Base-by-base conservation (phyloP, 768 basidiomycete genomes). In the Trametes gibbosa region DNA sequence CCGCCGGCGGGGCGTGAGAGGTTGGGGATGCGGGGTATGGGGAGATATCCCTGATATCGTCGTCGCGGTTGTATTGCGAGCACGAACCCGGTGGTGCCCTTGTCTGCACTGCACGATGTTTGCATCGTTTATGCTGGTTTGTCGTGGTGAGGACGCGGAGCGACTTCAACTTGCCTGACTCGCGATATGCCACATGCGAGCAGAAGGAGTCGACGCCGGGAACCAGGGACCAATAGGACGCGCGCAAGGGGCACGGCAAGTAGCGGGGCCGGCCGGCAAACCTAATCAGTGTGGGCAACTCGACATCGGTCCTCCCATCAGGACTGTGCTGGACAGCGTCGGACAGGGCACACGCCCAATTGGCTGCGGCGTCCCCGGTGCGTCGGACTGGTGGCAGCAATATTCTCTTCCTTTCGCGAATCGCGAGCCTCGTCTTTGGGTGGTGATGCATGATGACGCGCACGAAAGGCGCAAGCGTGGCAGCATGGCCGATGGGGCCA, bases 191-290 rank as follows among this genome's bases (percentile, higher is more conserved):
- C n/a, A n/a, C n/a, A n/a, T n/a, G n/a, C n/a, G n/a, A n/a, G n/a
- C n/a, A n/a, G n/a, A 32, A 10, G 5, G 39, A 4, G 39, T 40
- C 39, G 4, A 5, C 39, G 39, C 39, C 16, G 39, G 39, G 39
- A 5, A 32, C 29, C 29, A 32, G 29, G 29, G 29, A 32, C 29
- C 29, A 32, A 32, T 32, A 10, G 29, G 29, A 32, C 29, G 29
- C 29, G 37, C 17, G 37, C 13, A 14, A 35, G 43, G 6, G 39
- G 39, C 39, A 25, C 56, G 56, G 56, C 40, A 57, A 57, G 48
- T 50, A 43, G 56, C 56, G 56, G 48, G 48, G 24, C 55, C 55
- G 55, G 55, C 37, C 19, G 49, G 39, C 35, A 49, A 58, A 58
- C 56, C 41, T 46, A 51, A 58, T 51, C 56, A 58, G 42, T 50